Conservation (phyloP, 768 basidiomycete species). For the Clathrus columnatus region DNA sequence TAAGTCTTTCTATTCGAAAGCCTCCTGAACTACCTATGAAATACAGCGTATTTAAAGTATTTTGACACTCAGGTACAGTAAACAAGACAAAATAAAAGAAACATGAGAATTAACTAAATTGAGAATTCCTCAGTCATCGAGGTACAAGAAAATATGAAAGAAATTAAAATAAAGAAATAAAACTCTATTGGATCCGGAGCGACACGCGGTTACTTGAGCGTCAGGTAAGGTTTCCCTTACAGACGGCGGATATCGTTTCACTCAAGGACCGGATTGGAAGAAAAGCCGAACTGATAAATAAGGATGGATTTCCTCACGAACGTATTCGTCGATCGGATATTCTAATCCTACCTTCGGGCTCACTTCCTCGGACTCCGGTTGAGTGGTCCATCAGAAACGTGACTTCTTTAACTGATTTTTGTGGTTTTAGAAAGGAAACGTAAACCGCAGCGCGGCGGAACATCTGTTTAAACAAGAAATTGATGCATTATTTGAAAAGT, state of each 20-base stretch:
- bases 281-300: not conserved
- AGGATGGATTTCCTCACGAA: not conserved
- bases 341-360: not conserved
- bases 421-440: not conserved
- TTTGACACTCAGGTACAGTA: too few species aligned
- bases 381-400: not conserved
- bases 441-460: not conserved
- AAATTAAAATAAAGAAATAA: too few species aligned
- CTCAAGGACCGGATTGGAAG: not conserved
- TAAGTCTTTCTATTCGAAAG: too few species aligned
- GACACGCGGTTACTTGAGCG: not conserved
- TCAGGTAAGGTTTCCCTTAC: not conserved
- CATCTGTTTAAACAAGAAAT: not conserved
- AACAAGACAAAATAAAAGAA: too few species aligned
- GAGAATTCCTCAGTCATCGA: too few species aligned
- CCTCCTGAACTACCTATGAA: too few species aligned
- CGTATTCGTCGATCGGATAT: not conserved
- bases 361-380: not conserved
- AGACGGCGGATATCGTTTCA: not conserved
- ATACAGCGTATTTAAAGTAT: too few species aligned
- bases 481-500: not conserved
- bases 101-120: too few species aligned
- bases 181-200: too few species aligned
- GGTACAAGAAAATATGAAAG: too few species aligned
- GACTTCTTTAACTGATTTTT: too few species aligned